Evolutionary conservation across 176 grass and related monocot genomes (phyloP).

Genomic region (Oryza brachyantha): DNA sequence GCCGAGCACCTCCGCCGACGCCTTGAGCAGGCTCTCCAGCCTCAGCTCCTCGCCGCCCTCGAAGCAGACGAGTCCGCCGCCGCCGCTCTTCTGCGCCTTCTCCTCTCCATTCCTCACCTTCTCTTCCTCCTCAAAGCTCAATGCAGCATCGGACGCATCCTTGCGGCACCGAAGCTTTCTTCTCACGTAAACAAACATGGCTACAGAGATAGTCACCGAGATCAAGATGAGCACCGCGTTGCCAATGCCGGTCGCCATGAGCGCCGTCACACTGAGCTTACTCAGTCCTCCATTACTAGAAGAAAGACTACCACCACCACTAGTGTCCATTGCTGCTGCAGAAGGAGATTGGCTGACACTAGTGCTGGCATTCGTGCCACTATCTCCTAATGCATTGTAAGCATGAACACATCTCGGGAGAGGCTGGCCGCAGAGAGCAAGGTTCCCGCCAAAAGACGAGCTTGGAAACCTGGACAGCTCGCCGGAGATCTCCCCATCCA

Average conservation of each 20-base stretch:
- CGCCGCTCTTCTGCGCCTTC: constrained; percentile 37
- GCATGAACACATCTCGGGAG: constrained; percentile 39
- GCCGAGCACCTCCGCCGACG: constrained; percentile 71
- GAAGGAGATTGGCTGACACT: constrained; percentile 6
- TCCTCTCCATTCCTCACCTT: constrained; percentile 14
- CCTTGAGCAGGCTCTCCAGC: constrained; percentile 70
- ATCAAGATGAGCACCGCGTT: constrained; percentile 39
- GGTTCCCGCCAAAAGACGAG: constrained; percentile 45
- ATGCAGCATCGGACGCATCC: not conserved
- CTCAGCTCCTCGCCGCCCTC: constrained; percentile 68
- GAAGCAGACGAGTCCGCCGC: constrained; percentile 49
- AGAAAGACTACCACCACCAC: not conserved
- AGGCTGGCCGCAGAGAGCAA: constrained; percentile 43
- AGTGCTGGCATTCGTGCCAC: not conserved
- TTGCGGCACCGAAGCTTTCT: constrained; percentile 38
- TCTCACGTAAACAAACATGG: constrained; percentile 57
- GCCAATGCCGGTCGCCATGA: constrained; percentile 53
- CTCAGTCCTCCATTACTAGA: constrained; percentile 1
- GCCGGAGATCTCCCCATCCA: constrained; percentile 43
- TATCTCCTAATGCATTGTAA: constrained; percentile 20
- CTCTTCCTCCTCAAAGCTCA: constrained; percentile 26
- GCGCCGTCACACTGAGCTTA: constrained; percentile 36
- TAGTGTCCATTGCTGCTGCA: not conserved
- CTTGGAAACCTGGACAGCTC: constrained; percentile 41
- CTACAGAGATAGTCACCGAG: constrained; percentile 32